Percentiles rank a stretch among this genome's conserved stretches.
These are phyloP conservation scores for Paecilomyces sp. DNA, from an alignment of 2,329 filamentous ascomycete genomes.

Conservation along the genomic window DNA sequence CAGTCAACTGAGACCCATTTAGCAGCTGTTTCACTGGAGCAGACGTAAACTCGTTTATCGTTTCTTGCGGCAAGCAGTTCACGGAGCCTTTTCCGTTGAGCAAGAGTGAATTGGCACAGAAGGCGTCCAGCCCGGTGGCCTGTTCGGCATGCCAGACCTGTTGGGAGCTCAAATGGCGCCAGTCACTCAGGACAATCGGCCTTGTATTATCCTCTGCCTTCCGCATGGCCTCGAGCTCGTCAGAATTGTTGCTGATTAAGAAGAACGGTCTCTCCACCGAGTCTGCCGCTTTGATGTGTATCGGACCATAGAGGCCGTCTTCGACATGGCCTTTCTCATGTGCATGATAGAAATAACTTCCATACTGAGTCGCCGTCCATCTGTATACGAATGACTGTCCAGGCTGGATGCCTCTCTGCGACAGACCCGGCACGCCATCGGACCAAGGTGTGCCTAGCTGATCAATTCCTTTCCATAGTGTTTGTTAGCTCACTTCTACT, in stretches of 20 bases:
- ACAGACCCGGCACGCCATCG: slow-evolving; percentile 53
- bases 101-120: slow-evolving; percentile 55
- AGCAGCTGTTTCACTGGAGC: slow-evolving; percentile 6
- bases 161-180: slow-evolving; percentile 47
- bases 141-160: slow-evolving; percentile 29
- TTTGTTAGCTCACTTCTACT: background rate
- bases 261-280: slow-evolving; percentile 19
- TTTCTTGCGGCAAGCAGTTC: slow-evolving; percentile 13
- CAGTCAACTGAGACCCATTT: slow-evolving; percentile 7
- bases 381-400: slow-evolving; percentile 45
- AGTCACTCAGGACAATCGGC: slow-evolving; percentile 51
- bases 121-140: slow-evolving; percentile 31
- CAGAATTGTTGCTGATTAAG: slow-evolving; percentile 22
- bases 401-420: slow-evolving; percentile 46
- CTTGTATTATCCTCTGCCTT: slow-evolving; percentile 42
- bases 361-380: slow-evolving; percentile 51
- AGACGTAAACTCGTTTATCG: slow-evolving; percentile 27
- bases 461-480: slow-evolving; percentile 24
- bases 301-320: slow-evolving; percentile 53
- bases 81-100: slow-evolving; percentile 51
- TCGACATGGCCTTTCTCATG: slow-evolving; percentile 51
- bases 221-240: slow-evolving; percentile 36
- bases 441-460: slow-evolving; percentile 51
- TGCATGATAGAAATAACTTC: slow-evolving; percentile 56
- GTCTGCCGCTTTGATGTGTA: slow-evolving; percentile 37